A percentile compares a stretch with the other conserved stretches of the same genome.
Conservation (phyloP, 108 stramenopile species). For the Cyclotella atomus region DNA sequence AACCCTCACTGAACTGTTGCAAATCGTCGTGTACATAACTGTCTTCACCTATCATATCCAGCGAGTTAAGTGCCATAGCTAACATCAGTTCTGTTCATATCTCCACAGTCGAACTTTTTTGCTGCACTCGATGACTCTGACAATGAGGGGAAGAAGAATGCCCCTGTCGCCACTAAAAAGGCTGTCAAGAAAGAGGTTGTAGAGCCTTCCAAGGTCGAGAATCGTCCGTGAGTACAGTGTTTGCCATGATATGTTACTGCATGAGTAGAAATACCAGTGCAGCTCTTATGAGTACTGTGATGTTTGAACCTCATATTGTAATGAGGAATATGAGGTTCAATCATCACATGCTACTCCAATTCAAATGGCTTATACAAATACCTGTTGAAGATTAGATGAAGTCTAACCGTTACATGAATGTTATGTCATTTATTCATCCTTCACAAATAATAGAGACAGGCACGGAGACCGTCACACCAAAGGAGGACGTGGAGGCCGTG, state of each 20-base stretch:
- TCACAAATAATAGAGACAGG: slow-evolving; percentile 28
- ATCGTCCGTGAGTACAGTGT: slow-evolving; percentile 42
- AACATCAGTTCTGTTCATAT: too few relatives aligned
- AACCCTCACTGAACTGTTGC: too few relatives aligned
- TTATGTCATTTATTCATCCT: too few relatives aligned
- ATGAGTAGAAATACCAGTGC: neutral
- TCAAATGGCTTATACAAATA: too few relatives aligned
- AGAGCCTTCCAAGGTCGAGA: slow-evolving; percentile 65
- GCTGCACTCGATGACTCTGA: slow-evolving; percentile 88
- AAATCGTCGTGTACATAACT: neutral
- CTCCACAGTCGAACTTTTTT: slow-evolving; percentile 74
- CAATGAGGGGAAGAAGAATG: slow-evolving; percentile 63
- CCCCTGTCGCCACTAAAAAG: slow-evolving; percentile 54
- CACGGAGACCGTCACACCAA: slow-evolving; percentile 82
- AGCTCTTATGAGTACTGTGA: neutral
- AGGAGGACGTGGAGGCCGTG: slow-evolving; percentile 77
- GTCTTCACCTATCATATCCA: too few relatives aligned
- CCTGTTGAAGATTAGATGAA: too few relatives aligned
- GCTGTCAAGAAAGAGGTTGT: slow-evolving; percentile 54
- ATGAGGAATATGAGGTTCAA: neutral
- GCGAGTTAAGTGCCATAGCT: too few relatives aligned
- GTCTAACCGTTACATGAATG: too few relatives aligned
- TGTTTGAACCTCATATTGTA: slow-evolving; percentile 3
- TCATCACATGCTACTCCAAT: too few relatives aligned
- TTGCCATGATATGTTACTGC: slow-evolving; percentile 2